Conservation (phyloP, 2,329 filamentous ascomycete species). For the Capronia coronata region DNA sequence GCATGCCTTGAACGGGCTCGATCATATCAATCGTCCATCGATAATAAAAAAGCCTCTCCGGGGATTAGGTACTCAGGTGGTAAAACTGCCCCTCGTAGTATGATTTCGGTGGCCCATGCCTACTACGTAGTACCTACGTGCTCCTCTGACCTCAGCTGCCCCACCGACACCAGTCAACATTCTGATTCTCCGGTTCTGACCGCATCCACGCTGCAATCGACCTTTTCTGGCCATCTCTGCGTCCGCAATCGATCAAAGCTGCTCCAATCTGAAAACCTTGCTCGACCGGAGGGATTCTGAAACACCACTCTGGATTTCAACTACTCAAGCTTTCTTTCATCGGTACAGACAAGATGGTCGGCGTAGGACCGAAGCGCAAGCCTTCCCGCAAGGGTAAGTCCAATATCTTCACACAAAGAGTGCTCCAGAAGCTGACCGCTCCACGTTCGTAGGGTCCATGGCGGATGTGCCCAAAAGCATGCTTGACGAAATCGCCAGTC, state of each 20-base stretch:
- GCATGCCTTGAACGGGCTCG: too few relatives aligned
- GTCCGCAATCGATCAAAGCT: too few relatives aligned
- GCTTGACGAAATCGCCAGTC: slow-evolving; percentile 68
- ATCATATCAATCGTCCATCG: too few relatives aligned
- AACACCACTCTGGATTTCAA: neutral
- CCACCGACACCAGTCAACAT: slow-evolving; percentile 15
- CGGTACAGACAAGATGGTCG: slow-evolving; percentile 52
- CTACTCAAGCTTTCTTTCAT: neutral
- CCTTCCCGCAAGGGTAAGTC: slow-evolving; percentile 68
- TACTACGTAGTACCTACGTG: too few relatives aligned
- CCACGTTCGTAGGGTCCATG: slow-evolving; percentile 63
- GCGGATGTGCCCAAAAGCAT: slow-evolving; percentile 84
- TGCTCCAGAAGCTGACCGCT: neutral
- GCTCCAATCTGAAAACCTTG: too few relatives aligned
- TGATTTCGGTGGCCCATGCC: neutral
- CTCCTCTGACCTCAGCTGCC: slow-evolving; percentile 3
- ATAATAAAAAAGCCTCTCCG: too few relatives aligned
- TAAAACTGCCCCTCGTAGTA: neutral
- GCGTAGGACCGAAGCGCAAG: slow-evolving; percentile 56
- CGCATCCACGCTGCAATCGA: neutral
- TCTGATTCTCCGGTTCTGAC: slow-evolving; percentile 12
- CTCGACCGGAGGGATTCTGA: neutral
- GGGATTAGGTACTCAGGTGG: too few relatives aligned
- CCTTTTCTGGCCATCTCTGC: too few relatives aligned
- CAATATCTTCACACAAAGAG: slow-evolving; percentile 11